Conservation (phyloP, 495 filamentous ascomycete genomes). For the Mytilinidion resinicola region DNA sequence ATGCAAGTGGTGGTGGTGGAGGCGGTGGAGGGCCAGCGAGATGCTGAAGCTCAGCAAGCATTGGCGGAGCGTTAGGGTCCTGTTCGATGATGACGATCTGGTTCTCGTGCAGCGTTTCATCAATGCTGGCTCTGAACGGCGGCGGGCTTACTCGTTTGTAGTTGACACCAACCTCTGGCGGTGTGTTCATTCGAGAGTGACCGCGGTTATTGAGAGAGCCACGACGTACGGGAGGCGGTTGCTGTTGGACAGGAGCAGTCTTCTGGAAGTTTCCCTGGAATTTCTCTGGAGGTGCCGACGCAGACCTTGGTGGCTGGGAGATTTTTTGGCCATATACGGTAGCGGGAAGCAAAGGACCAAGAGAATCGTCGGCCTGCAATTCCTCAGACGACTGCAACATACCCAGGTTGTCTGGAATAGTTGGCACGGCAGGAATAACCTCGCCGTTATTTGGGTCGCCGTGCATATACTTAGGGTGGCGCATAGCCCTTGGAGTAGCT, state of each 20-base stretch:
- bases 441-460: conserved; percentile 50
- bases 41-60: conserved; percentile 82
- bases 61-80: conserved; percentile 43
- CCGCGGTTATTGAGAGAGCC: conserved; percentile 22
- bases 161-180: conserved; percentile 19
- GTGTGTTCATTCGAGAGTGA: conserved; percentile 22
- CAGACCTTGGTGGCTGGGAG: conserved; percentile 26
- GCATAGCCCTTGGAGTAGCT: conserved; percentile 80
- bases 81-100: conserved; percentile 34
- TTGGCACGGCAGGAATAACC: conserved; percentile 57
- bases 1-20: conserved; percentile 56
- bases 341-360: conserved; percentile 29
- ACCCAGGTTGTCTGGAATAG: conserved; percentile 49
- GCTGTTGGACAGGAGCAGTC: not conserved
- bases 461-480: conserved; percentile 58
- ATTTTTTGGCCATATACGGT: conserved; percentile 26
- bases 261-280: conserved; percentile 12
- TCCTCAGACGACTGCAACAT: not conserved
- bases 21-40: conserved; percentile 62
- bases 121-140: conserved; percentile 48
- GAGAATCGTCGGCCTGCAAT: conserved; percentile 15
- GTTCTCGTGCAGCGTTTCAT: conserved; percentile 53
- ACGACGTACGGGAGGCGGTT: conserved; percentile 2
- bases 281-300: conserved; percentile 36
- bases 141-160: conserved; percentile 24